Evolutionary conservation across 139 green algal genomes (phyloP).

Genomic region (Coelastrella sp.): DNA sequence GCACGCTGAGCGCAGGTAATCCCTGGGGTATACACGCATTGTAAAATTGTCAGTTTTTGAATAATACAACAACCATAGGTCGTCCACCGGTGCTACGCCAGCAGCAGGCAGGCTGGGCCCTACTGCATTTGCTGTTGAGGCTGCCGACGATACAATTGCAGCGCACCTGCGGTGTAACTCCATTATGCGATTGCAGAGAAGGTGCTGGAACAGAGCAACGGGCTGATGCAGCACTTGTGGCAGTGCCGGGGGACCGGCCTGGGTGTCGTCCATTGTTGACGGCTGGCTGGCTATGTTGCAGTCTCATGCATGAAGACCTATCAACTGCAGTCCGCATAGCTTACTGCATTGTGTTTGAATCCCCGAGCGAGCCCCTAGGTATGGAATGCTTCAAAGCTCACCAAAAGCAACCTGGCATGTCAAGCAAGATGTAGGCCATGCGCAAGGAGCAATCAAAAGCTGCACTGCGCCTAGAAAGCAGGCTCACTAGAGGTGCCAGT

Average conservation of each 20-base stretch:
- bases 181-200: background rate
- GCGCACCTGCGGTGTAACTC: background rate
- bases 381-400: no score
- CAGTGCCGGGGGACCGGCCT: background rate
- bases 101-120: background rate
- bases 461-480: background rate
- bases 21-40: no score
- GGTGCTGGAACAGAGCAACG: background rate
- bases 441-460: no score
- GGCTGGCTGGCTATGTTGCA: background rate
- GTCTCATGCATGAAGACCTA: background rate
- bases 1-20: no score
- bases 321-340: no score
- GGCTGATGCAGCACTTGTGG: background rate
- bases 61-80: no score
- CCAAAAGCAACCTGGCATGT: no score
- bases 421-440: no score
- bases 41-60: no score
- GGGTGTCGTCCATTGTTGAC: background rate
- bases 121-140: background rate
- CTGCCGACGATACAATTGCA: background rate
- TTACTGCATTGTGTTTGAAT: no score
- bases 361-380: no score
- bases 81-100: background rate
- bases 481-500: background rate